A percentile compares a stretch with the other conserved stretches of the same genome.
Evolutionary conservation across 1,284 basidiomycete genomes (phyloP).

Genomic region (Ustilago xerochloae): DNA sequence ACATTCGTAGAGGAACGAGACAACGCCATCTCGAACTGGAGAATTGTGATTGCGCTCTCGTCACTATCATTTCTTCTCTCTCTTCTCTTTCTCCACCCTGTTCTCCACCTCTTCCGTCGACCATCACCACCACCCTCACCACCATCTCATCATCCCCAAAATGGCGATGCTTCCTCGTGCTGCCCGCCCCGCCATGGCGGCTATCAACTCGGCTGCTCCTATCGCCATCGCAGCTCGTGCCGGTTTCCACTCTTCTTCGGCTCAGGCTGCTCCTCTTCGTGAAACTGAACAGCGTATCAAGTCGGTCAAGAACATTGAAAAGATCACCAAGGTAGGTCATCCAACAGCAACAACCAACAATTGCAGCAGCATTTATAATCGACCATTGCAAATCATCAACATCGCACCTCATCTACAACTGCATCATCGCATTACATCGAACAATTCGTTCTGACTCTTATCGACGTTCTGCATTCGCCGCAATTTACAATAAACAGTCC

Average conservation of each 20-base stretch:
- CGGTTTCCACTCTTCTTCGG: constrained; percentile 70
- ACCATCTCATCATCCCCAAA: constrained; percentile 12
- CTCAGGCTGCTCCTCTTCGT: constrained; percentile 95
- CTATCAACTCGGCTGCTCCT: constrained; percentile 45
- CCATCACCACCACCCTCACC: not conserved
- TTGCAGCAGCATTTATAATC: not conserved
- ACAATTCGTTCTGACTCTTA: constrained; percentile 8
- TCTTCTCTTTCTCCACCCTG: constrained; percentile 5
- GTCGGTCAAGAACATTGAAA: constrained; percentile 94
- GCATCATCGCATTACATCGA: not conserved
- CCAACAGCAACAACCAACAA: not conserved
- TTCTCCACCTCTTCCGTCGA: constrained; percentile 1
- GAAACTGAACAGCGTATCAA: constrained; percentile 97
- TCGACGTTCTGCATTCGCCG: not conserved
- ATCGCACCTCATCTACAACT: constrained; percentile 1
- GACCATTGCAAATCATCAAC: not conserved
- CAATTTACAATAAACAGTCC: constrained; percentile 73
- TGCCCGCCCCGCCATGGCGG: constrained; percentile 53
- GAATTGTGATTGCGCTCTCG: no score
- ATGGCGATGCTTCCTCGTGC: constrained; percentile 64
- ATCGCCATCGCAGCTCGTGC: constrained; percentile 52
- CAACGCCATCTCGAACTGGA: constrained; percentile 13
- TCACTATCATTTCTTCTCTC: constrained; percentile 5
- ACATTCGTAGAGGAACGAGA: not conserved
- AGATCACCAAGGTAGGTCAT: constrained; percentile 90